A percentile compares a stretch with the other conserved stretches of the same genome.
These are phyloP conservation scores for Saccharomyces hybrid DNA, from an alignment of 1,139 yeast species.

Conservation along the genomic window DNA sequence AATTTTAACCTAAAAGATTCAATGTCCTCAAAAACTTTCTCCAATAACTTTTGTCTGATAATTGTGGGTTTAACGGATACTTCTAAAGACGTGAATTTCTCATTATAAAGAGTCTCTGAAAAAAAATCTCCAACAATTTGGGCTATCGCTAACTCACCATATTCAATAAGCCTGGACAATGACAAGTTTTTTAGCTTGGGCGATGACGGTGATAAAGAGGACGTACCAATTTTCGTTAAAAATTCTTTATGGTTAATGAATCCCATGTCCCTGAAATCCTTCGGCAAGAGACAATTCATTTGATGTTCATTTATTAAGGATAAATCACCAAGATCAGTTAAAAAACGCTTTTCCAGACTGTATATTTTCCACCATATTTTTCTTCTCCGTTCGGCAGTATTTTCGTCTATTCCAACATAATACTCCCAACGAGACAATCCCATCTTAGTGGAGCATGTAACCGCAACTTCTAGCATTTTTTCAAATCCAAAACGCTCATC, in stretches of 20 bases:
- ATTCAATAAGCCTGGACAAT: constrained; percentile 11
- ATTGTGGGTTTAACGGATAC: constrained; percentile 21
- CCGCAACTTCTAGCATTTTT: not conserved
- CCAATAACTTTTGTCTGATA: constrained; percentile 12
- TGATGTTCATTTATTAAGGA: not conserved
- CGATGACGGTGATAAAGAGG: not conserved
- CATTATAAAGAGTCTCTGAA: constrained; percentile 20
- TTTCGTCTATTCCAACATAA: constrained; percentile 16
- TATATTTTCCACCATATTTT: constrained; percentile 13
- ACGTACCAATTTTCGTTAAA: constrained; percentile 11
- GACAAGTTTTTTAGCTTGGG: constrained; percentile 11
- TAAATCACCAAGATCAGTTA: not conserved
- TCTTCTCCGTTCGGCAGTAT: constrained; percentile 13
- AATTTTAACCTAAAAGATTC: not conserved
- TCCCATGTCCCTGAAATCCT: not conserved
- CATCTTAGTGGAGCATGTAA: not conserved
- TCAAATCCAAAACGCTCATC: not conserved
- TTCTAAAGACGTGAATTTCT: constrained; percentile 24
- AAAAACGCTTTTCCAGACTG: constrained; percentile 6
- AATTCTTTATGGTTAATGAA: constrained; percentile 12
- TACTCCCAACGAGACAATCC: constrained; percentile 16
- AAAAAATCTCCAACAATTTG: constrained; percentile 19
- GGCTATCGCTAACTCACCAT: constrained; percentile 18
- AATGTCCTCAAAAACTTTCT: constrained; percentile 13
- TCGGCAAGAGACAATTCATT: not conserved